Percentiles rank a stretch among this genome's conserved stretches.
Evolutionary conservation across 345 rosid genomes (phyloP).

Genomic region (Ricinus communis): DNA sequence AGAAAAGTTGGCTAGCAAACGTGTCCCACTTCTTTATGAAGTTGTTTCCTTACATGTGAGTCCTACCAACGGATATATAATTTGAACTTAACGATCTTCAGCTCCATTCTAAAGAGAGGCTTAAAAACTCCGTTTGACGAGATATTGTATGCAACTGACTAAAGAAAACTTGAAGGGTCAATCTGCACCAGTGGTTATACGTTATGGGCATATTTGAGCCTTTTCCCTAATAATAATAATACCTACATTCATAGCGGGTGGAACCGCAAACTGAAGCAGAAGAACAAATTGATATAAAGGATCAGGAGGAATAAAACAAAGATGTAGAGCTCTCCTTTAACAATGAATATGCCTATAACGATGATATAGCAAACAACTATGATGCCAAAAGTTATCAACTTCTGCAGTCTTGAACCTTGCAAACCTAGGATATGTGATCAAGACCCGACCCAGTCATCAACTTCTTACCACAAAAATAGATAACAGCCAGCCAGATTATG

Average conservation of each 20-base stretch:
- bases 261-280: constrained; percentile 65
- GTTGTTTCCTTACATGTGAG: too few species aligned
- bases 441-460: not conserved
- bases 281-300: constrained; percentile 66
- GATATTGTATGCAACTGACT: too few species aligned
- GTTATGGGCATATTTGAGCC: too few species aligned
- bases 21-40: too few species aligned
- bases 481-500: not conserved
- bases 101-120: too few species aligned
- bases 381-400: constrained; percentile 44
- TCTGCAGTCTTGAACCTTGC: constrained; percentile 42
- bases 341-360: constrained; percentile 49
- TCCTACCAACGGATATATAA: too few species aligned
- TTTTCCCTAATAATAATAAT: too few species aligned
- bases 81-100: too few species aligned
- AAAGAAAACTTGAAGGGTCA: too few species aligned
- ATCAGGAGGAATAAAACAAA: constrained; percentile 52
- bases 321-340: constrained; percentile 43
- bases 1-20: too few species aligned
- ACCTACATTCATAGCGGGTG: constrained; percentile 65
- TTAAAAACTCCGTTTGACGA: too few species aligned
- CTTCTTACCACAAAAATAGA: not conserved
- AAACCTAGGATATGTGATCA: constrained; percentile 42
- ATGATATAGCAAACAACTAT: constrained; percentile 48
- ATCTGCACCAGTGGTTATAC: too few species aligned